Evolutionary conservation across 164 flowering plant species (phyloP).

Genomic region (Santalum album): DNA sequence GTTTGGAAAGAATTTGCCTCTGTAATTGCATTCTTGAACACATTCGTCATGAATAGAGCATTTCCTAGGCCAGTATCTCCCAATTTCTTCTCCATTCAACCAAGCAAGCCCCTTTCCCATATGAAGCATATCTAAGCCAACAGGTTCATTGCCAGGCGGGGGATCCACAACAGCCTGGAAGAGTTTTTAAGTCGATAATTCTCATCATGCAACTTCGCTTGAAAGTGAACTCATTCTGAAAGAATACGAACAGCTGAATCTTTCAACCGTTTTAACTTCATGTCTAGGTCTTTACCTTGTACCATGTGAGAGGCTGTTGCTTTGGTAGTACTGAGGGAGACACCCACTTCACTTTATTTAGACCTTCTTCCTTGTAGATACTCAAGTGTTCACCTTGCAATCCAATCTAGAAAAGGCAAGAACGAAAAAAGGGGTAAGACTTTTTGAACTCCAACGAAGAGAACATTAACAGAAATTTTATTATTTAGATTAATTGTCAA

Average conservation of each 20-base stretch:
- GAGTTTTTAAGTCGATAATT: not conserved
- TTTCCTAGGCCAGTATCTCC: constrained; percentile 87
- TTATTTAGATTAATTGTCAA: too few species aligned
- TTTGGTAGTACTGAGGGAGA: constrained; percentile 58
- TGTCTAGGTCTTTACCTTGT: constrained; percentile 52
- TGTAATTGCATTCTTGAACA: constrained; percentile 63
- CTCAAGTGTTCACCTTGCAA: constrained; percentile 71
- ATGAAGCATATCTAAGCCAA: constrained; percentile 86
- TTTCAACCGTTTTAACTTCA: not conserved
- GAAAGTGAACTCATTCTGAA: not conserved
- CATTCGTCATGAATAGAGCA: constrained; percentile 54
- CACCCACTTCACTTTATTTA: constrained; percentile 50
- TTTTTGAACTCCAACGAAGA: not conserved
- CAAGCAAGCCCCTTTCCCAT: constrained; percentile 99
- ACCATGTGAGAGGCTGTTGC: constrained; percentile 90
- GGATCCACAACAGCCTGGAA: constrained; percentile 67
- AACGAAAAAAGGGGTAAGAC: constrained; percentile 1
- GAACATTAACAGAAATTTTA: too few species aligned
- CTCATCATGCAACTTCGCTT: not conserved
- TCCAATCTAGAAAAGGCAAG: constrained; percentile 52
- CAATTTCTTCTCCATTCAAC: constrained; percentile 95
- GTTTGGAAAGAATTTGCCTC: constrained; percentile 82
- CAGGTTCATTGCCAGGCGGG: constrained; percentile 86
- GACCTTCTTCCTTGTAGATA: constrained; percentile 41
- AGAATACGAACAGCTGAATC: not conserved